Percentiles rank a stretch among this genome's conserved stretches.
Conservation (phyloP, 306 rosid species). For the Delonix regia region DNA sequence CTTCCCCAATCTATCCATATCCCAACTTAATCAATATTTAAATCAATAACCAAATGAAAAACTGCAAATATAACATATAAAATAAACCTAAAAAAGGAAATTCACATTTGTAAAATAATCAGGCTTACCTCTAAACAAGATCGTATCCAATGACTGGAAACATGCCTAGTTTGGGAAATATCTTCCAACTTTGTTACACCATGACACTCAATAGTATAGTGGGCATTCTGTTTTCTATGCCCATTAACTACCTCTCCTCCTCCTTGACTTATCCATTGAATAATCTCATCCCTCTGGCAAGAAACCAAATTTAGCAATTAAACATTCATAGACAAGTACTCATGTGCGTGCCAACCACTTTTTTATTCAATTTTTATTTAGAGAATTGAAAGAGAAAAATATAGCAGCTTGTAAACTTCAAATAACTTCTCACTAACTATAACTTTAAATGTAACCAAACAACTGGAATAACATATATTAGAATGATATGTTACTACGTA, state of each 20-base stretch:
- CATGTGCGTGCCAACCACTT: neutral
- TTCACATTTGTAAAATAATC: constrained; percentile 18
- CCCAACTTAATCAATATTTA: constrained; percentile 9
- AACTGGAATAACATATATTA: neutral
- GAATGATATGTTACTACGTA: neutral
- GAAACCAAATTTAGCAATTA: constrained; percentile 39
- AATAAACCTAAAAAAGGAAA: constrained; percentile 33
- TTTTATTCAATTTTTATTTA: neutral
- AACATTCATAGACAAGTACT: constrained; percentile 10
- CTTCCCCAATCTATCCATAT: constrained; percentile 5
- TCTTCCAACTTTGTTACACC: constrained; percentile 51
- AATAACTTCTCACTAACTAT: neutral
- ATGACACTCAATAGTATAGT: constrained; percentile 79
- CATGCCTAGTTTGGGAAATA: constrained; percentile 40
- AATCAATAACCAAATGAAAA: constrained; percentile 10
- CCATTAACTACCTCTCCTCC: constrained; percentile 71
- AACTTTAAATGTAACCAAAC: neutral
- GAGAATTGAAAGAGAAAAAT: neutral
- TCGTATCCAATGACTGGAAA: constrained; percentile 96
- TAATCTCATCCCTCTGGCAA: constrained; percentile 76
- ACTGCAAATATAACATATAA: constrained; percentile 28
- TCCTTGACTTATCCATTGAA: constrained; percentile 89
- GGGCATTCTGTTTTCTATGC: constrained; percentile 49
- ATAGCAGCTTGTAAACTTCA: neutral
- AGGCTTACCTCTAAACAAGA: constrained; percentile 83